Percentiles rank a stretch among this genome's conserved stretches.
Conservation (phyloP, 345 rosid species). For the Gossypium herbaceum region DNA sequence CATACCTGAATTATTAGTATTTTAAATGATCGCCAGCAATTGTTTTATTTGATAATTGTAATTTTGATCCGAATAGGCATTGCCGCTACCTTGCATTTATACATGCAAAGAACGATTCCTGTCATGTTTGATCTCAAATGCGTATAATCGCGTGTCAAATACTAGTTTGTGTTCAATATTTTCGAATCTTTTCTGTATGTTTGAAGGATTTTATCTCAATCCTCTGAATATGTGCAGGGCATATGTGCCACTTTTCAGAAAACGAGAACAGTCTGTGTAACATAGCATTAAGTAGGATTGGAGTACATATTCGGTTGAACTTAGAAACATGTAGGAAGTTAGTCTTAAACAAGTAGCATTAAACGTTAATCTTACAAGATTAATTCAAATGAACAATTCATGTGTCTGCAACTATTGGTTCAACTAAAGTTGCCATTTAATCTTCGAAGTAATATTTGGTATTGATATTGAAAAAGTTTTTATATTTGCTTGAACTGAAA, state of each 20-base stretch:
- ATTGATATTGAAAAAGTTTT: too few relatives aligned
- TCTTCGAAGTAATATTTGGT: too few relatives aligned
- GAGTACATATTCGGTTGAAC: not conserved
- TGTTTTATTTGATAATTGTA: not conserved
- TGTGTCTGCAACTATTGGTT: too few relatives aligned
- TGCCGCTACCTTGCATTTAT: not conserved
- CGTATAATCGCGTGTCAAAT: not conserved
- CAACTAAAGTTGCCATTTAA: too few relatives aligned
- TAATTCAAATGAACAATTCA: too few relatives aligned
- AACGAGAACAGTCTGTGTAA: not conserved
- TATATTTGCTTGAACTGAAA: too few relatives aligned
- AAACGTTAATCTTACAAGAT: too few relatives aligned
- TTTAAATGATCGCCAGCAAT: not conserved
- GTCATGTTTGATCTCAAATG: not conserved
- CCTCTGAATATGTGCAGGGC: not conserved
- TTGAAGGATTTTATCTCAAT: not conserved
- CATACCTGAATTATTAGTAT: not conserved
- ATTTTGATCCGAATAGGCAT: not conserved
- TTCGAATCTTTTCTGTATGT: not conserved
- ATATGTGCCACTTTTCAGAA: not conserved
- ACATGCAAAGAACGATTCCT: not conserved
- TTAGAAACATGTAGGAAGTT: not conserved
- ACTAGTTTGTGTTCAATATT: not conserved
- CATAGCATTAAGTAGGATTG: not conserved
- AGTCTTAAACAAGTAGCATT: too few relatives aligned